Percentiles rank a stretch among this genome's conserved stretches.
phyloP scores from a whole-genome alignment of 78 protist species.

The Protostelium mycophagum region DNA sequence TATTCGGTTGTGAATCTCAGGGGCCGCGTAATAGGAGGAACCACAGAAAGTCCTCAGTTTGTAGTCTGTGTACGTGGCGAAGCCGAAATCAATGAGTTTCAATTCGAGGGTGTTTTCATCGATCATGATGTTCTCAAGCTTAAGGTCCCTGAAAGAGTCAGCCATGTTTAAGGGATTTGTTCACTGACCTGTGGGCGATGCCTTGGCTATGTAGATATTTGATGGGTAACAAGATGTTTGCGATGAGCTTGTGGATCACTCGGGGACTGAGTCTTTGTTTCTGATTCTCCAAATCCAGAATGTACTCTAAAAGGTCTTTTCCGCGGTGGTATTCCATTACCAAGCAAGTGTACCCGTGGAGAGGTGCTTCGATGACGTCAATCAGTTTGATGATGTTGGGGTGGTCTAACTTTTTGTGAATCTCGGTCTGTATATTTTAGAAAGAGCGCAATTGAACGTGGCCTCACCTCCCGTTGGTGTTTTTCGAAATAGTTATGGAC shows the following conservation, averaged over 20 bases:
- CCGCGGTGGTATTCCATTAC: neutral
- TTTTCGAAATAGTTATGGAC: neutral
- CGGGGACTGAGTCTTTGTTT: neutral
- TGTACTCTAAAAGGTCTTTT: neutral
- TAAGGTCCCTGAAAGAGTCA: neutral
- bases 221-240: neutral
- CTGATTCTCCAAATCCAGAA: neutral
- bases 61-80: neutral
- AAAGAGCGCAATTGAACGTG: too few species aligned
- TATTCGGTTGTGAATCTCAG: neutral
- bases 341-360: neutral
- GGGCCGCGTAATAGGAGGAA: neutral
- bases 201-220: neutral
- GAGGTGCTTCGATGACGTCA: neutral
- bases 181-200: neutral
- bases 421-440: neutral
- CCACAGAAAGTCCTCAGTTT: neutral
- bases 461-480: neutral
- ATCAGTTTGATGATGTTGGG: neutral
- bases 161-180: neutral
- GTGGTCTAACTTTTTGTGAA: neutral
- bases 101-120: neutral
- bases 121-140: neutral
- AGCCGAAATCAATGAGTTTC: neutral
- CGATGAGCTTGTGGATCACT: neutral